Percentiles rank a stretch among this genome's conserved stretches.
These are phyloP conservation scores for Hericium rajendrae DNA, from an alignment of 768 basidiomycete species.

Conservation along the genomic window DNA sequence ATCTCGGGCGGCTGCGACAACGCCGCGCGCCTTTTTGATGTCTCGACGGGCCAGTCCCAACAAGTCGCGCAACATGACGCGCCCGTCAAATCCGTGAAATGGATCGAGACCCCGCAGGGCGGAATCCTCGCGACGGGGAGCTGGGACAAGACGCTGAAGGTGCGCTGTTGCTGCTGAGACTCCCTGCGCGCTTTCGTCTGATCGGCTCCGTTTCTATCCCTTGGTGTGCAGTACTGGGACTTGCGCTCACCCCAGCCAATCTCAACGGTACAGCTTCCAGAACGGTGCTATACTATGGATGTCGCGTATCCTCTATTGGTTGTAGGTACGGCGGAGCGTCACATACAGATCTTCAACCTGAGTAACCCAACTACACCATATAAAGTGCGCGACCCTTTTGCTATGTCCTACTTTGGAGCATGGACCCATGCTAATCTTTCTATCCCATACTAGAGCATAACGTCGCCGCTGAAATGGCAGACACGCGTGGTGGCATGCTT, in stretches of 20 bases:
- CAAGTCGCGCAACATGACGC: constrained; percentile 91
- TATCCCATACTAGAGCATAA: constrained; percentile 44
- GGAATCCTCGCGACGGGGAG: constrained; percentile 86
- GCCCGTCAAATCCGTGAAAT: constrained; percentile 74
- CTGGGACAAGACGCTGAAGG: constrained; percentile 98
- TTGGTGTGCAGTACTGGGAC: constrained; percentile 76
- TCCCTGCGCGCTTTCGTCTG: background rate
- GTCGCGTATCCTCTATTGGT: constrained; percentile 78
- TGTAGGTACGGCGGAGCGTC: constrained; percentile 87
- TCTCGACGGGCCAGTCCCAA: constrained; percentile 66
- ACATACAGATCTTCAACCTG: constrained; percentile 85
- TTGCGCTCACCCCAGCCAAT: constrained; percentile 67
- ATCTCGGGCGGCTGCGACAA: constrained; percentile 94
- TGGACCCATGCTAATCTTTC: background rate
- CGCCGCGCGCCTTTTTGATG: constrained; percentile 87
- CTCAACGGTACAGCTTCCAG: constrained; percentile 74
- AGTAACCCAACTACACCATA: constrained; percentile 69
- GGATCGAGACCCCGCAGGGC: constrained; percentile 66
- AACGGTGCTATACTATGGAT: constrained; percentile 85
- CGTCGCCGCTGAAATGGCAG: constrained; percentile 90
- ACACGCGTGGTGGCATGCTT: constrained; percentile 82
- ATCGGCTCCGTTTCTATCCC: background rate
- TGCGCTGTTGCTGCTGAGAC: constrained; percentile 23
- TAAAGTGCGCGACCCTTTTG: constrained; percentile 38
- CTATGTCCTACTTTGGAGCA: background rate